phyloP scores from a whole-genome alignment of 306 rosid genomes.

The Prunus fruticosa region DNA sequence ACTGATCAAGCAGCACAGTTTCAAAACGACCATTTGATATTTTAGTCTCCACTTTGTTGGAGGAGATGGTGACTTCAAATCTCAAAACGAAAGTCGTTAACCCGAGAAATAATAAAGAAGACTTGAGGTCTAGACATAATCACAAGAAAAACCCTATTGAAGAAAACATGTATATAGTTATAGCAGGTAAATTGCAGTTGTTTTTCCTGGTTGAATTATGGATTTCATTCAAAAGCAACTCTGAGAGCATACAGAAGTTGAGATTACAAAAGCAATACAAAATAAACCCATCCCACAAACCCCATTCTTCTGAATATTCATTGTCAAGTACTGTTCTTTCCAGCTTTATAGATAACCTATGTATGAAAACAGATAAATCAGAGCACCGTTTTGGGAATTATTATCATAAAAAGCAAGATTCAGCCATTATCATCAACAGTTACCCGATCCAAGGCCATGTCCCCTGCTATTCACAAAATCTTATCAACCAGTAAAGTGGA shows the following conservation, averaged over 20 bases:
- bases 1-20: too few species aligned
- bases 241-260: too few species aligned
- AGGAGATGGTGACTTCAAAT: background rate
- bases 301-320: background rate
- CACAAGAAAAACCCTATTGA: background rate
- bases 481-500: constrained; percentile 16
- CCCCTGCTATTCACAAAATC: constrained; percentile 14
- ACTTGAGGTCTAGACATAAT: too few species aligned
- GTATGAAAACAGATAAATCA: background rate
- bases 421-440: background rate
- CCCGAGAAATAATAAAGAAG: background rate
- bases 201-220: background rate
- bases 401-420: constrained; percentile 2
- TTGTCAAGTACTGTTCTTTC: background rate
- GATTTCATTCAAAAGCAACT: too few species aligned
- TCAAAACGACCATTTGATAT: too few species aligned
- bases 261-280: too few species aligned
- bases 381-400: background rate
- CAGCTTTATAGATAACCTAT: background rate
- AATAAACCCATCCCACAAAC: too few species aligned
- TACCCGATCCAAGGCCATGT: background rate
- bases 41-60: too few species aligned
- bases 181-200: background rate
- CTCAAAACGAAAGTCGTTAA: too few species aligned
- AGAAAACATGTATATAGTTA: background rate